These are phyloP conservation scores for Thinopyrum elongatum DNA, from an alignment of 176 grass and related monocot genomes.

Conservation along the genomic window DNA sequence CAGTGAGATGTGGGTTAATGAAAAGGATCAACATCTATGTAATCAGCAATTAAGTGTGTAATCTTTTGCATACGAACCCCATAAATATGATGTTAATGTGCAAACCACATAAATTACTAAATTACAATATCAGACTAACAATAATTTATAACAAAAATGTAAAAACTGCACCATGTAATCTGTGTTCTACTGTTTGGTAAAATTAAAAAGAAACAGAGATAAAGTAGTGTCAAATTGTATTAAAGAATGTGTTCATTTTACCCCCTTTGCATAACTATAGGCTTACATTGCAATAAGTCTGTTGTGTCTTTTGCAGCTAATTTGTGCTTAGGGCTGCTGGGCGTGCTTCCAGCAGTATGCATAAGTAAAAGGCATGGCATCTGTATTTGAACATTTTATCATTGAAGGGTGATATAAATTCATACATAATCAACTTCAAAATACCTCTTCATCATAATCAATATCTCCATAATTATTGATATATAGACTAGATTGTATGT, in stretches of 20 bases:
- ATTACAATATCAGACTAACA: not conserved
- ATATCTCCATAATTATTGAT: not conserved
- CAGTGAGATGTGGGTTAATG: not conserved
- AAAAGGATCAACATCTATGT: not conserved
- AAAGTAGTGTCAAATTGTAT: no score
- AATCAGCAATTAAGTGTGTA: not conserved
- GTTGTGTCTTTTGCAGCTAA: not conserved
- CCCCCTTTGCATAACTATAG: no score
- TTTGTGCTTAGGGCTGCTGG: not conserved
- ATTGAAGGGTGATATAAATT: not conserved
- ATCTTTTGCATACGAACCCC: not conserved
- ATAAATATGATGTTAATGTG: not conserved
- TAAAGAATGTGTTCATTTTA: no score
- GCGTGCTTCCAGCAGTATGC: not conserved
- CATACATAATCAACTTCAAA: not conserved
- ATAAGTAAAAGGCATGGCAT: not conserved
- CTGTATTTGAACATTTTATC: not conserved
- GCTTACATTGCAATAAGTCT: not conserved
- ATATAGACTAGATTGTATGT: not conserved
- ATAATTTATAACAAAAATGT: not conserved
- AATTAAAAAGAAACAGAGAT: no score
- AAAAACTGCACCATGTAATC: not conserved
- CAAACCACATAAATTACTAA: not conserved
- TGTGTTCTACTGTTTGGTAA: not conserved
- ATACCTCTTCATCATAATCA: not conserved